Conservation (phyloP, 73 alveolate species). For the Strombidium stylifer region DNA sequence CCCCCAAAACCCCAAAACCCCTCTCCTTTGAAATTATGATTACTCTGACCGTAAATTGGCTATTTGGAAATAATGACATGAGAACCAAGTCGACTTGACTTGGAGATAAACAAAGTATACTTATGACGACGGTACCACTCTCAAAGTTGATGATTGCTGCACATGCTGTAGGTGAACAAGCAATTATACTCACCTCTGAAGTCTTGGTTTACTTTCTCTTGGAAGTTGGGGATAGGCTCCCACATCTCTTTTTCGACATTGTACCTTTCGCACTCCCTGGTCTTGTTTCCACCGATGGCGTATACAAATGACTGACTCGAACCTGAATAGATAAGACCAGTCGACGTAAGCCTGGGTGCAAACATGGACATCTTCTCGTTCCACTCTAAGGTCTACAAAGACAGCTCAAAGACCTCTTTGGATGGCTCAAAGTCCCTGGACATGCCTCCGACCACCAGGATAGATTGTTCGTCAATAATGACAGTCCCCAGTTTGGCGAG, state of each 20-base stretch:
- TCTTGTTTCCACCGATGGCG: constrained; percentile 75
- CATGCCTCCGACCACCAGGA: constrained; percentile 73
- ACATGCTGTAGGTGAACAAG: constrained; percentile 5
- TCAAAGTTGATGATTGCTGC: too few relatives aligned
- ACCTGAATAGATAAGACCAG: constrained; percentile 52
- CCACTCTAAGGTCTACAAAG: constrained; percentile 39
- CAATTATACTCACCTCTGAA: constrained; percentile 27
- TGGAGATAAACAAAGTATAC: too few relatives aligned
- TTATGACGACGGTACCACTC: too few relatives aligned
- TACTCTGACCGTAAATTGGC: too few relatives aligned
- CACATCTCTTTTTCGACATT: constrained; percentile 52
- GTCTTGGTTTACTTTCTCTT: constrained; percentile 17
- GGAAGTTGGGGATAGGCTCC: constrained; percentile 53
- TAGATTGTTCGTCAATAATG: constrained; percentile 49
- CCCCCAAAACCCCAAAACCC: too few relatives aligned
- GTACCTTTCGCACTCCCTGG: constrained; percentile 73
- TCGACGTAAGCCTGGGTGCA: constrained; percentile 39
- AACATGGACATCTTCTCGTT: constrained; percentile 42
- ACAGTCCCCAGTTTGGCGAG: constrained; percentile 70
- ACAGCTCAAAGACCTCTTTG: constrained; percentile 32
- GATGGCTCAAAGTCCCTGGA: constrained; percentile 60
- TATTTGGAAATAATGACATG: too few relatives aligned
- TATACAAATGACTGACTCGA: constrained; percentile 57
- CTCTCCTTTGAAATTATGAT: too few relatives aligned
- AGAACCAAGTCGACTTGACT: too few relatives aligned